phyloP scores from a whole-genome alignment of 83 land plant species.

The Picea mariana region DNA sequence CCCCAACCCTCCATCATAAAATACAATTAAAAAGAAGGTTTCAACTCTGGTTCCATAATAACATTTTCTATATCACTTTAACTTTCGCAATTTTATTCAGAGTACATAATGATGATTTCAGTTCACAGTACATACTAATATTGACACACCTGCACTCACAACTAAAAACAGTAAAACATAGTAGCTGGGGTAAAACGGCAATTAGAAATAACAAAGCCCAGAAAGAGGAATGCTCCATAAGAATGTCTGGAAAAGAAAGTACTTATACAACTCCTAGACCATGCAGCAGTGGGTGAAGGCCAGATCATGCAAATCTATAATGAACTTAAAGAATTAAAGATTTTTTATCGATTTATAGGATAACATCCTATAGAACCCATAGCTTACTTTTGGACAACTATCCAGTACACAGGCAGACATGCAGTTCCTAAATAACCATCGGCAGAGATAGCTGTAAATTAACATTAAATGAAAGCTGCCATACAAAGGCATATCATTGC shows the following conservation, averaged over 20 bases:
- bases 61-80: not conserved
- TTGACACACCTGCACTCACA: not conserved
- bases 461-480: not conserved
- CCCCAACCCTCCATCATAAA: not conserved
- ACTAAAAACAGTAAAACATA: not conserved
- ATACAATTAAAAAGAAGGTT: not conserved
- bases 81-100: not conserved
- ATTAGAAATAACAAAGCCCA: not conserved
- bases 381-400: not conserved
- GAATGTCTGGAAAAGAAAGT: not conserved
- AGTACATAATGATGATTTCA: not conserved
- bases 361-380: not conserved
- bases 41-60: not conserved
- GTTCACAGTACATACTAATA: not conserved
- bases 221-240: not conserved
- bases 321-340: not conserved
- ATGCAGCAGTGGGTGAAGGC: not conserved
- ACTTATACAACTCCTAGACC: not conserved
- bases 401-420: not conserved
- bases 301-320: not conserved
- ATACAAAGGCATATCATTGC: not conserved
- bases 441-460: not conserved
- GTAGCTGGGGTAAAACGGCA: not conserved
- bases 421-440: not conserved
- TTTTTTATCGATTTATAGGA: not conserved